Conservation (phyloP, 148 eudicot species). For the Chenopodium quinoa region DNA sequence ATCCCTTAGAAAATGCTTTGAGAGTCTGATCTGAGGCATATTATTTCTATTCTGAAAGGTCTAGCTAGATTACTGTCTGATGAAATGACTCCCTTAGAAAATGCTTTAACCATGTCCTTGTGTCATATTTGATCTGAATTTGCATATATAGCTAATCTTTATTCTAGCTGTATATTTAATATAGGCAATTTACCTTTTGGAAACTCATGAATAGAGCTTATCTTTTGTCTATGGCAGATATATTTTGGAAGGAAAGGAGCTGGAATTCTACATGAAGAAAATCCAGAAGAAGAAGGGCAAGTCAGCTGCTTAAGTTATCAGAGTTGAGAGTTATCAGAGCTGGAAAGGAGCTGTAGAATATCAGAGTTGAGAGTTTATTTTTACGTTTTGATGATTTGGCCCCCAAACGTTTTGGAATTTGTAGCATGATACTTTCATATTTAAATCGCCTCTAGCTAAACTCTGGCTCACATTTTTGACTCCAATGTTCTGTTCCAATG, state of each 20-base stretch:
- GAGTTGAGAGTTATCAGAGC: not conserved
- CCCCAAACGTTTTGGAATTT: not conserved
- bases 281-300: constrained; percentile 78
- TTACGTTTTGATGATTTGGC: not conserved
- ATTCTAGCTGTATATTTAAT: not conserved
- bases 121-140: too few species aligned
- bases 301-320: constrained; percentile 42
- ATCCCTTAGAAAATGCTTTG: too few species aligned
- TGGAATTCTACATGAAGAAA: constrained; percentile 81
- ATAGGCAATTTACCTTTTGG: not conserved
- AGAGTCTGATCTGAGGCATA: too few species aligned
- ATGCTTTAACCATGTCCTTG: too few species aligned
- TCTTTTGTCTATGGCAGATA: constrained; percentile 34
- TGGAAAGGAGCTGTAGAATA: not conserved
- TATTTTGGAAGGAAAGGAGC: constrained; percentile 72
- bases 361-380: not conserved
- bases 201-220: not conserved
- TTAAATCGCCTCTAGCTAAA: not conserved
- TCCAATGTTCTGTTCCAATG: not conserved
- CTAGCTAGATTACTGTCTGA: too few species aligned
- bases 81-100: too few species aligned
- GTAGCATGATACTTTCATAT: not conserved
- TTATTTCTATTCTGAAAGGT: too few species aligned
- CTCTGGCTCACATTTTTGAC: not conserved
- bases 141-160: too few species aligned